Percentiles rank a stretch among this genome's conserved stretches.
These are phyloP conservation scores for Prinsepia uniflora DNA, from an alignment of 306 rosid species.

Conservation along the genomic window DNA sequence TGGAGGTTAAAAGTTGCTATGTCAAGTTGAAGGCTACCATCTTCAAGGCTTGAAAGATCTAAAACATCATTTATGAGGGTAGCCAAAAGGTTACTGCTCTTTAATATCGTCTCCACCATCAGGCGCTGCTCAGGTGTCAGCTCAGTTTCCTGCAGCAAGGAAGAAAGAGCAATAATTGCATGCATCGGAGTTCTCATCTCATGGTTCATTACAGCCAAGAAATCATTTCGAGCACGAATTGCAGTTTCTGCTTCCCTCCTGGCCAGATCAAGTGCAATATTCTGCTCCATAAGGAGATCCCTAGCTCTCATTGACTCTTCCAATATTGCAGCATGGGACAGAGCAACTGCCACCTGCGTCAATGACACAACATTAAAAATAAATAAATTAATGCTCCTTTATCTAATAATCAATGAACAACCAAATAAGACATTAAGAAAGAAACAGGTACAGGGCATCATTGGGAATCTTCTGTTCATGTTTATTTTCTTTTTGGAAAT, in stretches of 20 bases:
- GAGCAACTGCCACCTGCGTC: slow-evolving; percentile 94
- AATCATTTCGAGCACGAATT: slow-evolving; percentile 95
- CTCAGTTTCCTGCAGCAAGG: slow-evolving; percentile 90
- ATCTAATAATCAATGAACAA: not conserved
- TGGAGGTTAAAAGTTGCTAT: slow-evolving; percentile 70
- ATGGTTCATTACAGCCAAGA: slow-evolving; percentile 96
- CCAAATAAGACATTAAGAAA: not conserved
- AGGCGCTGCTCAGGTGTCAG: slow-evolving; percentile 90
- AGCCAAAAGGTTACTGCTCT: slow-evolving; percentile 89
- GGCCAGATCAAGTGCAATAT: slow-evolving; percentile 90
- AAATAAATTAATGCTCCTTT: not conserved
- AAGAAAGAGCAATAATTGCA: slow-evolving; percentile 95
- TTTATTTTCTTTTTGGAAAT: not conserved
- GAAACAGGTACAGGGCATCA: not conserved
- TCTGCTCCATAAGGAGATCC: slow-evolving; percentile 91
- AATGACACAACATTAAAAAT: slow-evolving; percentile 1
- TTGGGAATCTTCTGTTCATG: not conserved
- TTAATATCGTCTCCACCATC: slow-evolving; percentile 88
- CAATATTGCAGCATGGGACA: slow-evolving; percentile 96
- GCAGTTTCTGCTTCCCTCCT: slow-evolving; percentile 99
- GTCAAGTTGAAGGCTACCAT: slow-evolving; percentile 93
- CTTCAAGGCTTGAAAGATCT: slow-evolving; percentile 97
- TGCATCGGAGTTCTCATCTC: slow-evolving; percentile 99
- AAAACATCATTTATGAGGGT: slow-evolving; percentile 88
- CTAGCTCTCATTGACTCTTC: slow-evolving; percentile 99